phyloP scores from a whole-genome alignment of 2,329 filamentous ascomycete genomes.

The Proliferodiscus dingleyae region DNA sequence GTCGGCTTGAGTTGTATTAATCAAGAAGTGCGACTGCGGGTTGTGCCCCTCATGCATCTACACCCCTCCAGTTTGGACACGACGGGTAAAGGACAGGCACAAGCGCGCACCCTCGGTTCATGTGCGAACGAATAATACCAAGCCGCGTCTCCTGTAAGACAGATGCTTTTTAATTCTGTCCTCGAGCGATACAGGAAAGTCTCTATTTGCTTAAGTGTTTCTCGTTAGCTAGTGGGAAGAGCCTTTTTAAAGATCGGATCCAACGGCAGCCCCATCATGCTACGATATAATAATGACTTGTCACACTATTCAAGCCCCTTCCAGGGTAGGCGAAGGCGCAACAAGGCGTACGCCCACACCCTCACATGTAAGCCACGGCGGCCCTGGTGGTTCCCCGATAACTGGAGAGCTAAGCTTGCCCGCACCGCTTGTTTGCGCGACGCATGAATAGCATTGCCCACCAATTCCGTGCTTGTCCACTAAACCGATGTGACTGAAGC shows the following conservation, averaged over 20 bases:
- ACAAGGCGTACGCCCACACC: neutral
- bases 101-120: too few species aligned
- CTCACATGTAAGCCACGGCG: neutral
- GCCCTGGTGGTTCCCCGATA: neutral
- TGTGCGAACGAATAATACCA: too few species aligned
- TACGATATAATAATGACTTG: constrained; percentile 3
- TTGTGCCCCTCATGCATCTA: too few species aligned
- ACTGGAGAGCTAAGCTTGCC: neutral
- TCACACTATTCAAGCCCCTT: constrained; percentile 3
- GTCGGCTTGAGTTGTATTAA: neutral
- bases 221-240: too few species aligned
- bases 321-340: constrained; percentile 1
- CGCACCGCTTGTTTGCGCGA: too few species aligned
- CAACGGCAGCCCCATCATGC: constrained; percentile 1
- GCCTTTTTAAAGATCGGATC: neutral
- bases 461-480: too few species aligned
- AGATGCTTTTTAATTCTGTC: too few species aligned
- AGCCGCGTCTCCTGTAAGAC: too few species aligned
- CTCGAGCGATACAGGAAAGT: too few species aligned
- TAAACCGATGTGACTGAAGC: too few species aligned
- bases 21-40: neutral
- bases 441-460: too few species aligned
- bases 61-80: neutral
- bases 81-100: neutral
- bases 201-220: too few species aligned